Evolutionary conservation across 2,329 filamentous ascomycete species (phyloP).

Genomic region (Pseudocercospora vitis): DNA sequence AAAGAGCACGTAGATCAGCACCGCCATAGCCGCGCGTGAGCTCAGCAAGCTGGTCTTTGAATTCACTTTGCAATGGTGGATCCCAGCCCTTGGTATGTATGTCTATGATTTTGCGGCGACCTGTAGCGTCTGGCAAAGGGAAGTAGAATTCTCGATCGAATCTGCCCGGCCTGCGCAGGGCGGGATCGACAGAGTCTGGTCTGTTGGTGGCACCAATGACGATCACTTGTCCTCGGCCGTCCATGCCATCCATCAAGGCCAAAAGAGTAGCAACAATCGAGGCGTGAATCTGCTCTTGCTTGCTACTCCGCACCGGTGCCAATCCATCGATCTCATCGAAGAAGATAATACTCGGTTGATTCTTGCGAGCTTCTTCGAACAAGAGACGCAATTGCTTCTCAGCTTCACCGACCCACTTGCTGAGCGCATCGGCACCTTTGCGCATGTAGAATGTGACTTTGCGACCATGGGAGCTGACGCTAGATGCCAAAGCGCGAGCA

Average conservation of each 20-base stretch:
- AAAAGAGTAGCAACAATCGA: conserved; percentile 95
- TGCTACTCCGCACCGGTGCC: conserved; percentile 92
- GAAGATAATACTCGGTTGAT: conserved; percentile 98
- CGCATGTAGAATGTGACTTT: conserved; percentile 99
- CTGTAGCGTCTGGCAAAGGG: conserved; percentile 78
- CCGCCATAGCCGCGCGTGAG: conserved; percentile 95
- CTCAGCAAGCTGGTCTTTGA: conserved; percentile 81
- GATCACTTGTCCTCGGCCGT: conserved; percentile 95
- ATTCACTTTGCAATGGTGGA: conserved; percentile 66
- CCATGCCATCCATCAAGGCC: conserved; percentile 96
- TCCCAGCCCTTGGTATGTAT: conserved; percentile 97
- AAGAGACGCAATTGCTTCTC: conserved; percentile 90
- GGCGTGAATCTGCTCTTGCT: conserved; percentile 97
- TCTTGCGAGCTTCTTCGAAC: conserved; percentile 93
- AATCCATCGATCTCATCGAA: conserved; percentile 98
- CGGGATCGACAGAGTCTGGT: conserved; percentile 93
- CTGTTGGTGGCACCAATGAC: conserved; percentile 98
- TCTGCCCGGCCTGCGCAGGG: conserved; percentile 86
- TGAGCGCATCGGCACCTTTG: conserved; percentile 94
- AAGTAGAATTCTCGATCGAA: conserved; percentile 99
- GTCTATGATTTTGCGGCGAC: conserved; percentile 81
- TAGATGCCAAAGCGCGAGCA: conserved; percentile 87
- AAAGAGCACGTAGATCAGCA: conserved; percentile 89
- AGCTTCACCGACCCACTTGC: conserved; percentile 98
- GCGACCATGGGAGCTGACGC: conserved; percentile 80